Percentiles rank a stretch among this genome's conserved stretches.
Conservation (phyloP, 2,329 filamentous ascomycete species). For the Stenocarpella maydis region DNA sequence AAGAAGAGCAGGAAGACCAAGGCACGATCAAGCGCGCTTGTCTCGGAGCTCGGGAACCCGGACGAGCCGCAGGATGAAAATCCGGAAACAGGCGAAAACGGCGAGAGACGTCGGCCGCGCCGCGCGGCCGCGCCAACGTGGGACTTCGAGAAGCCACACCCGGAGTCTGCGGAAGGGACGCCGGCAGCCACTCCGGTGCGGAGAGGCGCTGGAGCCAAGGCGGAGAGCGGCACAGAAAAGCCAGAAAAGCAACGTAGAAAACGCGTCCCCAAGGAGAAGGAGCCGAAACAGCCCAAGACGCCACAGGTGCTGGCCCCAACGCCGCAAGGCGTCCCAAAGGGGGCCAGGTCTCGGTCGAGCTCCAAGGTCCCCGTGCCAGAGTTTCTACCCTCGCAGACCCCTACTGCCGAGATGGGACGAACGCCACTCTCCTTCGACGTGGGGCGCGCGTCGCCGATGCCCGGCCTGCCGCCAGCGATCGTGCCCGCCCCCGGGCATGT, state of each 20-base stretch:
- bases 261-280: constrained; percentile 50
- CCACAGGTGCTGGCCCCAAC: constrained; percentile 57
- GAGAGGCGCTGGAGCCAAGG: constrained; percentile 51
- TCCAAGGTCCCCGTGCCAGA: constrained; percentile 59
- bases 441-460: constrained; percentile 41
- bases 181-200: constrained; percentile 64
- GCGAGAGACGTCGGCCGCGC: constrained; percentile 67
- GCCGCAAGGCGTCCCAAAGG: constrained; percentile 52
- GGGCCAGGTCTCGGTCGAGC: constrained; percentile 61
- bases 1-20: constrained; percentile 64
- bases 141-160: constrained; percentile 63
- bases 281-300: constrained; percentile 45
- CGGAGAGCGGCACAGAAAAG: constrained; percentile 55
- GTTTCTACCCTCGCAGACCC: constrained; percentile 44
- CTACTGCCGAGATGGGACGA: constrained; percentile 45
- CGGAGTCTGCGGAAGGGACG: constrained; percentile 46
- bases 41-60: constrained; percentile 70
- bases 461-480: constrained; percentile 54
- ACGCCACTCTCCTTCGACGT: constrained; percentile 33
- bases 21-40: constrained; percentile 69
- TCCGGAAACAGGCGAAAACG: constrained; percentile 65
- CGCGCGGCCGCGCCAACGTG: constrained; percentile 76
- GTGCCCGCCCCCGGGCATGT: constrained; percentile 42
- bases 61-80: constrained; percentile 65
- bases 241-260: constrained; percentile 52